A percentile compares a stretch with the other conserved stretches of the same genome.
phyloP scores from a whole-genome alignment of 2,329 filamentous ascomycete genomes.

The Cladosporium sp. region DNA sequence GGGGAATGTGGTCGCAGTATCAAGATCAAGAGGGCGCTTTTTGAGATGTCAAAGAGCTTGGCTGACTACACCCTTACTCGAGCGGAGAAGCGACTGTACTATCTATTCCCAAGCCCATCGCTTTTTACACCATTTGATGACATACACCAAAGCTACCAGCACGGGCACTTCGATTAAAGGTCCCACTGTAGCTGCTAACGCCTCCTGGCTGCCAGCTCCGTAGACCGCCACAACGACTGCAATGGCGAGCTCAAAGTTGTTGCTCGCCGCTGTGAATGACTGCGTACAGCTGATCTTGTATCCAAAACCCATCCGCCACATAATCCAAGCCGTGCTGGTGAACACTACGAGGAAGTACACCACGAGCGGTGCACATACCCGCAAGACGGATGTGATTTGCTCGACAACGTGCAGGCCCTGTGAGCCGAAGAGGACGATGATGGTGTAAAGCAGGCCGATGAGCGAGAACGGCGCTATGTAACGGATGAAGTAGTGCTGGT shows the following conservation, averaged over 20 bases:
- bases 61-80: neutral
- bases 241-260: slow-evolving; percentile 91
- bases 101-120: slow-evolving; percentile 55
- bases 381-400: slow-evolving; percentile 78
- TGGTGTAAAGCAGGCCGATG: slow-evolving; percentile 82
- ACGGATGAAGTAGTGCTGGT: slow-evolving; percentile 68
- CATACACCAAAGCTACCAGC: slow-evolving; percentile 73
- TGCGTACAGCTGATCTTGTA: slow-evolving; percentile 73
- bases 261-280: slow-evolving; percentile 86
- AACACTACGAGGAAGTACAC: slow-evolving; percentile 82
- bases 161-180: slow-evolving; percentile 87
- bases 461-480: slow-evolving; percentile 72
- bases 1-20: slow-evolving; percentile 35
- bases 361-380: slow-evolving; percentile 76
- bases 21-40: slow-evolving; percentile 28
- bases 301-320: slow-evolving; percentile 67
- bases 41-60: neutral
- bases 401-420: slow-evolving; percentile 76
- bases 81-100: neutral
- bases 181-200: slow-evolving; percentile 78
- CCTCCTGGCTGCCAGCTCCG: slow-evolving; percentile 75
- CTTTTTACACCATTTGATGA: slow-evolving; percentile 60
- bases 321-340: slow-evolving; percentile 63
- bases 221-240: slow-evolving; percentile 82
- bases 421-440: slow-evolving; percentile 79